Evolutionary conservation across 768 basidiomycete genomes (phyloP).

Genomic region (Russula foetens): DNA sequence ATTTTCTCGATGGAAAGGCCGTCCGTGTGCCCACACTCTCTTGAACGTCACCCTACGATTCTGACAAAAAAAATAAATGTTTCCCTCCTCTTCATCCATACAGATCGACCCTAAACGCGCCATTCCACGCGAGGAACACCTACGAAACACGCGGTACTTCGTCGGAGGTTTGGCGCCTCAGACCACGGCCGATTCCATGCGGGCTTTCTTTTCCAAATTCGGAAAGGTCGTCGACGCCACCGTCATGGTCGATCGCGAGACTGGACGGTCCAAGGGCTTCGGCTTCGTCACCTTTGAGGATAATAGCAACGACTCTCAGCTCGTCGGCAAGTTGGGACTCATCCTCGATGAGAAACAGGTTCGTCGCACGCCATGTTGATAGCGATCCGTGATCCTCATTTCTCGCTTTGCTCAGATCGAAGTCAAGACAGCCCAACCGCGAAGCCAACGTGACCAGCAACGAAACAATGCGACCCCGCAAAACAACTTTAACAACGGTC

Average conservation of each 20-base stretch:
- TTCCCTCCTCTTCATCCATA: conserved; percentile 5
- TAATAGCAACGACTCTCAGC: conserved; percentile 81
- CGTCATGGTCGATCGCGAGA: conserved; percentile 97
- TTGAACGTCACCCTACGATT: background rate
- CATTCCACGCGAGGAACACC: conserved; percentile 93
- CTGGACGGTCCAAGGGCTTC: conserved; percentile 91
- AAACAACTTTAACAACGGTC: conserved; percentile 21
- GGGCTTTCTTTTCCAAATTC: conserved; percentile 87
- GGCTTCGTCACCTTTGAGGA: conserved; percentile 96
- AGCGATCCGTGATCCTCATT: background rate
- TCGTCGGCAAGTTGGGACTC: conserved; percentile 87
- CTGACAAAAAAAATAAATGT: too few species aligned
- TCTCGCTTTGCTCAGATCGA: conserved; percentile 58
- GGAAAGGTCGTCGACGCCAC: conserved; percentile 97
- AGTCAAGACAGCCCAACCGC: conserved; percentile 92
- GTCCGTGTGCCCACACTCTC: conserved; percentile 47
- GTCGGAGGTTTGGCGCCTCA: conserved; percentile 89
- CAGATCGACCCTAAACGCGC: conserved; percentile 99
- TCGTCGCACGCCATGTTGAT: conserved; percentile 22
- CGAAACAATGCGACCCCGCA: conserved; percentile 15
- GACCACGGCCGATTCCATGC: conserved; percentile 91
- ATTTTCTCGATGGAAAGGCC: conserved; percentile 94
- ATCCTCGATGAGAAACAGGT: conserved; percentile 81
- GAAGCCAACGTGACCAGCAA: conserved; percentile 70
- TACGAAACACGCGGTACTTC: conserved; percentile 88